Percentiles rank a stretch among this genome's conserved stretches.
These are phyloP conservation scores for Myxozyma monticola DNA, from an alignment of 805 yeast species.

Conservation along the genomic window DNA sequence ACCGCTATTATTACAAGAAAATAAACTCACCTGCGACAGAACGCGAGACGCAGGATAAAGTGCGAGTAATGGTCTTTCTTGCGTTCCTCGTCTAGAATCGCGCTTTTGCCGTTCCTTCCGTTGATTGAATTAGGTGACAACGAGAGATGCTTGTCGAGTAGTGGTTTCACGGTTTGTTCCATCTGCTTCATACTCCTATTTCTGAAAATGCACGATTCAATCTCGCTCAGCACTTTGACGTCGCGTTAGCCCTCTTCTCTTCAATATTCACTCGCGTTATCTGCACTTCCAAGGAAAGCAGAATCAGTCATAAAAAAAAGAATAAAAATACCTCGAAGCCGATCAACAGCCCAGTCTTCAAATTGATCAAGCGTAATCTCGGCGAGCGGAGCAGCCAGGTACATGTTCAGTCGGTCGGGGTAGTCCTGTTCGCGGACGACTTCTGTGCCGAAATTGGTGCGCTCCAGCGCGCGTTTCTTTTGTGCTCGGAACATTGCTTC, in stretches of 20 bases:
- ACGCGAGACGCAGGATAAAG: constrained; percentile 81
- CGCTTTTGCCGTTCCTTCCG: constrained; percentile 34
- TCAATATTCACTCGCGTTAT: no score
- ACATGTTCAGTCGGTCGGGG: constrained; percentile 68
- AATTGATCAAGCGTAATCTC: constrained; percentile 92
- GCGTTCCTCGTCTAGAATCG: constrained; percentile 55
- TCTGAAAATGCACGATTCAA: constrained; percentile 71
- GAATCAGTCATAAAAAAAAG: background rate
- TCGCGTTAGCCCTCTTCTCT: background rate
- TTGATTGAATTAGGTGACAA: constrained; percentile 41
- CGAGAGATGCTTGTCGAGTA: constrained; percentile 66
- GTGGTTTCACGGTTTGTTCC: constrained; percentile 63
- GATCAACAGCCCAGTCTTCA: constrained; percentile 93
- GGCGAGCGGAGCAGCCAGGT: constrained; percentile 71
- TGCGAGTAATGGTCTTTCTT: constrained; percentile 92
- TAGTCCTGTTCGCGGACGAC: constrained; percentile 43
- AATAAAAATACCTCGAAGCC: constrained; percentile 51
- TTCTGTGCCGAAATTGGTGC: constrained; percentile 40
- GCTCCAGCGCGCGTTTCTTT: constrained; percentile 33
- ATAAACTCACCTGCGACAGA: constrained; percentile 56
- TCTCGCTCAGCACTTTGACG: constrained; percentile 63
- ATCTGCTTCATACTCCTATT: constrained; percentile 64
- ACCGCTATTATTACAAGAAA: background rate
- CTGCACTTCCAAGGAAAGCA: no score
- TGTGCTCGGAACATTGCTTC: constrained; percentile 36